phyloP scores from a whole-genome alignment of 169 alveolate species.

The Toxoplasma gondii region DNA sequence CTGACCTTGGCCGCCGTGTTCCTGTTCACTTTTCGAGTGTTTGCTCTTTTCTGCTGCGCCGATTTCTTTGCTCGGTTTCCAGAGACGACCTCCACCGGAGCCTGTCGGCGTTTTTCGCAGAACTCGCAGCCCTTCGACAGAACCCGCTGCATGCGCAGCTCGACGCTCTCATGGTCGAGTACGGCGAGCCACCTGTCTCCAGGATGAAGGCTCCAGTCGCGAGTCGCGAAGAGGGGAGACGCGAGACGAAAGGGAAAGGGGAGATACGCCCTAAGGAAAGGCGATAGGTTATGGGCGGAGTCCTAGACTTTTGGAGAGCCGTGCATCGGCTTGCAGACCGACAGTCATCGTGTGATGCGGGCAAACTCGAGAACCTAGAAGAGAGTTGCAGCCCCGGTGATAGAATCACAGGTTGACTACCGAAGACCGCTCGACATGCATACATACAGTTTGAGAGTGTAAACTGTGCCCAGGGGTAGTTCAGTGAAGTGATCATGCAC shows the following conservation, averaged over 20 bases:
- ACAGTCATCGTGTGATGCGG: no score
- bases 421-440: no score
- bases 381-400: no score
- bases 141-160: slow-evolving; percentile 49
- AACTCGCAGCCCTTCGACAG: slow-evolving; percentile 33
- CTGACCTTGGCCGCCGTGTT: background rate
- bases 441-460: no score
- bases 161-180: slow-evolving; percentile 27
- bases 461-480: no score
- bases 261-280: no score
- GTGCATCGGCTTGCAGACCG: no score
- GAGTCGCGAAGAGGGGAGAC: background rate
- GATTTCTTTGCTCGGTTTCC: background rate
- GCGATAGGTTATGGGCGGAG: no score
- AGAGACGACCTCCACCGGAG: background rate
- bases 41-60: background rate
- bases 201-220: background rate
- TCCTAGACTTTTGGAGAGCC: no score
- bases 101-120: background rate
- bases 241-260: background rate
- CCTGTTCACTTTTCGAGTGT: background rate
- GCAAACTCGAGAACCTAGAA: no score
- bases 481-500: no score
- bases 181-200: background rate
- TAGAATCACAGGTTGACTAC: no score